phyloP scores from a whole-genome alignment of 352 stramenopile species.

The Elongisporangium senticosum region DNA sequence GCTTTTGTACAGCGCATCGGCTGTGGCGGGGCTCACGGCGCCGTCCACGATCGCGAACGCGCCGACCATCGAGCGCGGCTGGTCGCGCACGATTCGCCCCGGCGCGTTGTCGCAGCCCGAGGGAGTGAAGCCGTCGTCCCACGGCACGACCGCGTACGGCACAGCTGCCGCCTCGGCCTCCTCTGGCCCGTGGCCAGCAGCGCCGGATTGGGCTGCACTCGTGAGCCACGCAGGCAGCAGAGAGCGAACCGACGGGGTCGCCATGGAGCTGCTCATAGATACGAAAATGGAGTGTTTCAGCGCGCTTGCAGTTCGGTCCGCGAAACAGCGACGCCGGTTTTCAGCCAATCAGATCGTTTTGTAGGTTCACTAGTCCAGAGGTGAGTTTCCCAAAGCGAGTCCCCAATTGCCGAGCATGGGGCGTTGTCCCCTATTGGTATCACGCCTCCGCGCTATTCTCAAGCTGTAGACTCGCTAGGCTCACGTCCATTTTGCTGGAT shows the following conservation, averaged over 20 bases:
- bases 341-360: background rate
- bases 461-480: too few species aligned
- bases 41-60: conserved; percentile 36
- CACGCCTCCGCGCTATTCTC: too few species aligned
- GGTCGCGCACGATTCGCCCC: conserved; percentile 40
- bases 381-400: too few species aligned
- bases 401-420: too few species aligned
- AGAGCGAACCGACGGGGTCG: background rate
- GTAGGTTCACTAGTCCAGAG: too few species aligned
- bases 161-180: background rate
- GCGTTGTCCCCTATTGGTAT: too few species aligned
- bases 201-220: background rate
- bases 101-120: conserved; percentile 34
- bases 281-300: background rate
- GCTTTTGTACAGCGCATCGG: conserved; percentile 50
- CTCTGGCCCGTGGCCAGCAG: background rate
- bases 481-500: too few species aligned
- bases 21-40: conserved; percentile 37
- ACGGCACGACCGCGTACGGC: conserved; percentile 16
- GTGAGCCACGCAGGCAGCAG: background rate
- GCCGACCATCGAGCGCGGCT: conserved; percentile 24
- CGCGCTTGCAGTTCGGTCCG: background rate
- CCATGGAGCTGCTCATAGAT: background rate
- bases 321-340: background rate
- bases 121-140: conserved; percentile 60